Evolutionary conservation across 2,329 filamentous ascomycete species (phyloP).

Genomic region (Botrytis medusae): DNA sequence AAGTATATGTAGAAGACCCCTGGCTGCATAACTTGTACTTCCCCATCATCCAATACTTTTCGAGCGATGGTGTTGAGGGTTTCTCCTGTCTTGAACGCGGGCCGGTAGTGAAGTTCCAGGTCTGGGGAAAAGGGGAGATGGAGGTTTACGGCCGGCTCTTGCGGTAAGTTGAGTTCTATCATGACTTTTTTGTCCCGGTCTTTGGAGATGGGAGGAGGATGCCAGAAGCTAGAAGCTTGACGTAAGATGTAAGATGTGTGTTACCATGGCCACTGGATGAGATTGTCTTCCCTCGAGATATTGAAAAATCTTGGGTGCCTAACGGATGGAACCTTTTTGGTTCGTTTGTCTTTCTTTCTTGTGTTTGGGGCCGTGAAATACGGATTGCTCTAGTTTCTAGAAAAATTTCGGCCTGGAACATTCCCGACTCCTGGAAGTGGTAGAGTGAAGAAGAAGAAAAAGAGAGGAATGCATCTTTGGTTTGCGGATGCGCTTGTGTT

Average conservation of each 20-base stretch:
- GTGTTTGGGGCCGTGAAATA: background rate
- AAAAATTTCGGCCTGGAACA: background rate
- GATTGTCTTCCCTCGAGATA: background rate
- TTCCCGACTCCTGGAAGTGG: background rate
- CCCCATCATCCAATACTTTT: conserved; percentile 9
- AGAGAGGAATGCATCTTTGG: background rate
- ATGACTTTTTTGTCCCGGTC: background rate
- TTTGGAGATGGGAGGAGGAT: background rate
- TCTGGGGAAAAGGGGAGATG: background rate
- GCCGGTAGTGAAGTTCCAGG: background rate
- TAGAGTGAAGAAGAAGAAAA: background rate
- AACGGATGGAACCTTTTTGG: background rate
- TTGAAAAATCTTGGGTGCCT: conserved; percentile 3
- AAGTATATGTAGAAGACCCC: background rate
- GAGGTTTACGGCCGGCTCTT: background rate
- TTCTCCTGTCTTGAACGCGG: background rate
- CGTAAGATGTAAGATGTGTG: background rate
- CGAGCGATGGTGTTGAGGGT: background rate
- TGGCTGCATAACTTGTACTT: conserved; percentile 9
- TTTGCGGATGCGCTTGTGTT: conserved; percentile 6
- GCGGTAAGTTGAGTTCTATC: background rate
- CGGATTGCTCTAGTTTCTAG: background rate
- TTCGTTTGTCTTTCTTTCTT: background rate
- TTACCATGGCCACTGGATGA: conserved; percentile 1
- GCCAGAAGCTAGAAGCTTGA: background rate